Base-by-base conservation (phyloP, 176 grass and related monocot genomes). In the Puccinellia tenuiflora region DNA sequence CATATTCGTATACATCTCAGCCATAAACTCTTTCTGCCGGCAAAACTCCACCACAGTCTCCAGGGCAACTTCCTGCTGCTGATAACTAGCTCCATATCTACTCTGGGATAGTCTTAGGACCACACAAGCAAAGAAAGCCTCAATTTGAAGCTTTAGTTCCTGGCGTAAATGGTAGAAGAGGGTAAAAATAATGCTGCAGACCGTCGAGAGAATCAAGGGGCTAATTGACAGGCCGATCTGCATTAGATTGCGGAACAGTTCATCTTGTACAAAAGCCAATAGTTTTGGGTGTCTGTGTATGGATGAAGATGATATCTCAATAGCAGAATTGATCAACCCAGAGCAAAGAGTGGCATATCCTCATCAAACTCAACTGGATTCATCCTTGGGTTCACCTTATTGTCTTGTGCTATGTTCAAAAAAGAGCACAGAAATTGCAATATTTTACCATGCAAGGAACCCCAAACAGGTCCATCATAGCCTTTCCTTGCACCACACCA, bases 1-100 rank as follows among this genome's bases (percentile, higher is more conserved):
- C 79, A 99, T 96, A 56, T 99, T 99, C 0, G 78, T 85, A 93
- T 96, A 96, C 96, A 99, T 99, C 85, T 99, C 96, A 17, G 89
- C 87, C 93, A 99, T 96, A 72, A 99, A 99, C 70, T 89, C 88
- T 85, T 96, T 96, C 72, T 99, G 96, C 84, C 89, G 82, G 39
- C 96, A 99, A 68, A 97, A 97, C 79, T 94, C 96, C 39, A 96
- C 88, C 31, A 99, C 68, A 82, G 91, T 81, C 86, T 99, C 96
- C 85, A 96, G 70, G 10, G 93, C 93, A 18, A 99, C 89, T 87
- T 99, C 96, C 79, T 99, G 91, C 75, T 96, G 93, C 81, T 96
- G 93, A 77, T 92, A 99, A 77, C 91, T 95, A 83, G 92, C 87
- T 22, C 96, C 96, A 83, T 90, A 93, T 79, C 91, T 85, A 79